phyloP scores from a whole-genome alignment of 306 rosid species.

The Luffa acutangula region DNA sequence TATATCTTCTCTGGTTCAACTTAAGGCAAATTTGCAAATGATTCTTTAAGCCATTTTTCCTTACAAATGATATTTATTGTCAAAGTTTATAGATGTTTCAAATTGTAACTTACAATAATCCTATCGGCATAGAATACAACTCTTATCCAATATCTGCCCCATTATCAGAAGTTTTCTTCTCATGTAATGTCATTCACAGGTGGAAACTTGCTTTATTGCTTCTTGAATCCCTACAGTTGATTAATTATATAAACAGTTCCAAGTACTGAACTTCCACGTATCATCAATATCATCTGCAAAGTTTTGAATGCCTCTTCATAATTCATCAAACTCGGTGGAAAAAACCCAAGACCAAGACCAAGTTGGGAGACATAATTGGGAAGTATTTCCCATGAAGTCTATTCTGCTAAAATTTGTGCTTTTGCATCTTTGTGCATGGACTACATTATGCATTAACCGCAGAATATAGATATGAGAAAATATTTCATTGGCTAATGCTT shows the following conservation, averaged over 20 bases:
- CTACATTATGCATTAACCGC: not conserved
- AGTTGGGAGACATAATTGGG: not conserved
- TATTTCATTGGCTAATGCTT: not conserved
- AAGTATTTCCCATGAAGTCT: not conserved
- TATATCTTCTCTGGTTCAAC: not conserved
- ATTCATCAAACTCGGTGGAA: not conserved
- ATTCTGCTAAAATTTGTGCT: not conserved
- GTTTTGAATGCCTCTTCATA: not conserved
- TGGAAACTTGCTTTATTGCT: not conserved
- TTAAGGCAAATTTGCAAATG: not conserved
- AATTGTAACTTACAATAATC: not conserved
- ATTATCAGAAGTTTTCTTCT: not conserved
- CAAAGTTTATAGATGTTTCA: too few relatives aligned
- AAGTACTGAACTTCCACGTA: not conserved
- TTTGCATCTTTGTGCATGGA: not conserved
- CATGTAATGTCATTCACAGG: not conserved
- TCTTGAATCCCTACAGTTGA: not conserved
- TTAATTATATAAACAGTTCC: not conserved
- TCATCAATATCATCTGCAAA: not conserved
- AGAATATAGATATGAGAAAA: not conserved
- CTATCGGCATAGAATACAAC: not conserved
- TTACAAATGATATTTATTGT: not conserved
- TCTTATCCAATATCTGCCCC: not conserved
- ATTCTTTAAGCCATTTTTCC: not conserved
- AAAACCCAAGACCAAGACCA: too few relatives aligned